phyloP scores from a whole-genome alignment of 805 yeast genomes.

The Saccharomycopsis sp. region DNA sequence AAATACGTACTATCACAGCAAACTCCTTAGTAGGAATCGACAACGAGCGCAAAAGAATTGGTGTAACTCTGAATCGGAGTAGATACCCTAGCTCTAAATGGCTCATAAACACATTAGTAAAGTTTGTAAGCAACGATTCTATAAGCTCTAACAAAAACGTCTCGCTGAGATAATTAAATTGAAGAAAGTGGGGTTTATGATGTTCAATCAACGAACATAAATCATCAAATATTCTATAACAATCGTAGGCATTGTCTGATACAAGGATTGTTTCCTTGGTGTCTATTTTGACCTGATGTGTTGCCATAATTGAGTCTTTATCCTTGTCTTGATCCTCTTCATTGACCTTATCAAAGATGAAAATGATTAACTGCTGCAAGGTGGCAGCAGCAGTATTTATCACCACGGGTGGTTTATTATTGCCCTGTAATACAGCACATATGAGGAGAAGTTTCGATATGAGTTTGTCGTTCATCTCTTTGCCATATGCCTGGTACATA shows the following conservation, averaged over 20 bases:
- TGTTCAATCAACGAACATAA: slow-evolving; percentile 62
- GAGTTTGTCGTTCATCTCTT: slow-evolving; percentile 45
- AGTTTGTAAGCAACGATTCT: slow-evolving; percentile 69
- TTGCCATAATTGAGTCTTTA: slow-evolving; percentile 24
- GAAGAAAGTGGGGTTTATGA: slow-evolving; percentile 48
- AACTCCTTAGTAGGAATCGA: slow-evolving; percentile 52
- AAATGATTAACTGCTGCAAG: slow-evolving; percentile 73
- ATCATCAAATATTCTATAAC: slow-evolving; percentile 63
- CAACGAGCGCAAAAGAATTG: slow-evolving; percentile 63
- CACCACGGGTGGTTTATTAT: slow-evolving; percentile 69
- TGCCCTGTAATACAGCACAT: slow-evolving; percentile 64
- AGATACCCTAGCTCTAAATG: slow-evolving; percentile 63
- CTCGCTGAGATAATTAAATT: slow-evolving; percentile 47
- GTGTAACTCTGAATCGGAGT: slow-evolving; percentile 63
- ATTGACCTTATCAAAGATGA: slow-evolving; percentile 63
- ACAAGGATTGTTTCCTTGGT: slow-evolving; percentile 39
- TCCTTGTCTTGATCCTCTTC: slow-evolving; percentile 33
- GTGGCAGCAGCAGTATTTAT: slow-evolving; percentile 91
- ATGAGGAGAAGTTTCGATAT: slow-evolving; percentile 56
- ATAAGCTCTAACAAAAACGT: slow-evolving; percentile 74
- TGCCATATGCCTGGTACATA: slow-evolving; percentile 57
- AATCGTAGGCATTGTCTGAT: slow-evolving; percentile 56
- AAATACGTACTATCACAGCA: slow-evolving; percentile 65
- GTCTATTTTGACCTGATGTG: slow-evolving; percentile 38
- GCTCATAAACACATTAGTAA: slow-evolving; percentile 44